Conservation (phyloP, 2,329 filamentous ascomycete species). For the Chalaropsis thielavioides region DNA sequence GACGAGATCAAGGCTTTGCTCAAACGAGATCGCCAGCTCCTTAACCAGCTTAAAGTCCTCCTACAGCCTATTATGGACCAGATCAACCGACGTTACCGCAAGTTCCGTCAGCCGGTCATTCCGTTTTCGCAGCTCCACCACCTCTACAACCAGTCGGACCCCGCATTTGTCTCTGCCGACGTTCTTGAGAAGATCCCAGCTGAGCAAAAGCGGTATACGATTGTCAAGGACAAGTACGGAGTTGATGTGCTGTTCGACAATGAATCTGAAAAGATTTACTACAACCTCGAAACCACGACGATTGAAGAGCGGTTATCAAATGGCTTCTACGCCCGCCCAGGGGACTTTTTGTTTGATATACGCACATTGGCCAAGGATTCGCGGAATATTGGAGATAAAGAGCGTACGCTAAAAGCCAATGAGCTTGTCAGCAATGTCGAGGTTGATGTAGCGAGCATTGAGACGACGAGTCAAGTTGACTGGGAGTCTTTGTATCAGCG, state of each 20-base stretch:
- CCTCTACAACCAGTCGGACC: constrained; percentile 70
- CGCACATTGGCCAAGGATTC: constrained; percentile 74
- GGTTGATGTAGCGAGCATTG: constrained; percentile 72
- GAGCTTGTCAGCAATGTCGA: constrained; percentile 88
- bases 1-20: constrained; percentile 68
- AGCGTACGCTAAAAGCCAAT: constrained; percentile 72
- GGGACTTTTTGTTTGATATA: constrained; percentile 81
- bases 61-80: constrained; percentile 96
- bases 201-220: constrained; percentile 61
- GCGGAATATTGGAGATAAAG: constrained; percentile 65
- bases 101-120: constrained; percentile 70
- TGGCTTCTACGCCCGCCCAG: constrained; percentile 83
- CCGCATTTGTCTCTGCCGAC: constrained; percentile 48
- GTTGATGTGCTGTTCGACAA: constrained; percentile 62
- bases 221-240: constrained; percentile 65
- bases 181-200: constrained; percentile 31
- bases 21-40: constrained; percentile 65
- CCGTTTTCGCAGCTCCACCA: constrained; percentile 62
- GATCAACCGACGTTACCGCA: constrained; percentile 77
- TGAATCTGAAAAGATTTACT: constrained; percentile 70
- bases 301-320: constrained; percentile 96
- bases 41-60: constrained; percentile 77
- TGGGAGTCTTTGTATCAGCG: constrained; percentile 71
- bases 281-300: constrained; percentile 82
- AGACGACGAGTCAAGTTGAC: constrained; percentile 51